These are phyloP conservation scores for Volvariella volvacea DNA, from an alignment of 1,284 basidiomycete species.

Conservation along the genomic window DNA sequence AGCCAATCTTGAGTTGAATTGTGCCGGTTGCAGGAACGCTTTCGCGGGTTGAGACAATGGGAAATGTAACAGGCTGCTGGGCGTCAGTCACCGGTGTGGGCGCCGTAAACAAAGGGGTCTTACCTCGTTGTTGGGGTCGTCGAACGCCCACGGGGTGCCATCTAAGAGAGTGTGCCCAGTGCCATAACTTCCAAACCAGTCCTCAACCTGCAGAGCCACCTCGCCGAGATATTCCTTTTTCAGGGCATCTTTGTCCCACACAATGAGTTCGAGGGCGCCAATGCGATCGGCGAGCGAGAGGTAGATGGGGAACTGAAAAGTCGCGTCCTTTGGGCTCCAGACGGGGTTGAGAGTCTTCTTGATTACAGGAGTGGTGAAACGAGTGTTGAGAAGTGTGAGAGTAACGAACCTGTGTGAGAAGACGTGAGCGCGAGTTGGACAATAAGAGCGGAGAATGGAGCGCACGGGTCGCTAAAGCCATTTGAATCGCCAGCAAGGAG, in stretches of 20 bases:
- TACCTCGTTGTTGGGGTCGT: slow-evolving; percentile 54
- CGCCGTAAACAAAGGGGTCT: no score
- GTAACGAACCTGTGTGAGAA: slow-evolving; percentile 38
- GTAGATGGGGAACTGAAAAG: slow-evolving; percentile 83
- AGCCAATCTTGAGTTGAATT: slow-evolving; percentile 73
- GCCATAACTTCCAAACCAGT: slow-evolving; percentile 59
- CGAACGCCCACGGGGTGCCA: slow-evolving; percentile 44
- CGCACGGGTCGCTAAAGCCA: slow-evolving; percentile 71
- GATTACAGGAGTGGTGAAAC: slow-evolving; percentile 75
- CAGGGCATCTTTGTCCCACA: slow-evolving; percentile 88
- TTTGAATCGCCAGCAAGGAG: slow-evolving; percentile 59
- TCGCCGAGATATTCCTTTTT: slow-evolving; percentile 95
- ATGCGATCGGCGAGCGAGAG: slow-evolving; percentile 67
- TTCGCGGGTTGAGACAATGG: slow-evolving; percentile 61
- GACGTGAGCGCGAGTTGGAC: not conserved
- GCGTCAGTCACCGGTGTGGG: no score
- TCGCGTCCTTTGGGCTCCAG: slow-evolving; percentile 68
- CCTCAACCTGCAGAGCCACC: slow-evolving; percentile 64
- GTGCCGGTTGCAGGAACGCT: slow-evolving; percentile 55
- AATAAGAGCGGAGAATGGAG: slow-evolving; percentile 11
- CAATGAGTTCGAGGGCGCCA: slow-evolving; percentile 77
- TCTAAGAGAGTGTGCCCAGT: not conserved
- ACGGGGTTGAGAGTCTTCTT: slow-evolving; percentile 76
- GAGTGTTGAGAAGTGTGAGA: slow-evolving; percentile 49
- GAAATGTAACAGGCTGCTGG: slow-evolving; percentile 26